phyloP scores from a whole-genome alignment of 805 yeast species.

The Monosporozyma unispora region DNA sequence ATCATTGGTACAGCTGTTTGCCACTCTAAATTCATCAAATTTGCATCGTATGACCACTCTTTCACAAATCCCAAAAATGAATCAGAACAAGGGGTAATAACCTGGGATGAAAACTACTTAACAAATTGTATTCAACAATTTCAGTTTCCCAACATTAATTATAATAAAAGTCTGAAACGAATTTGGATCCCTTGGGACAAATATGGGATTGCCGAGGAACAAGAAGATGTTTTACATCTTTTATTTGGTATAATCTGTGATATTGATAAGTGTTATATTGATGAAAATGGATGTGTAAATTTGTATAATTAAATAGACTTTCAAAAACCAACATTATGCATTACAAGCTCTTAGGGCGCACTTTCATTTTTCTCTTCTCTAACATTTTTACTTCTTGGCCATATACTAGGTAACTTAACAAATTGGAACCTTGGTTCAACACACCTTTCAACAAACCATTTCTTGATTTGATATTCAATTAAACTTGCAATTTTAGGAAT shows the following conservation, averaged over 20 bases:
- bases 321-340: neutral
- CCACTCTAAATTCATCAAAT: conserved; percentile 41
- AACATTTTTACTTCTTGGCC: conserved; percentile 65
- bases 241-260: conserved; percentile 11
- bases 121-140: neutral
- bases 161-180: conserved; percentile 5
- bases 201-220: conserved; percentile 28
- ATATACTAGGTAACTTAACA: conserved; percentile 71
- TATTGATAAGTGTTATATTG: conserved; percentile 8
- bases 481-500: conserved; percentile 85
- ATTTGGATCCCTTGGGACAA: conserved; percentile 40
- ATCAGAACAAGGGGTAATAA: neutral
- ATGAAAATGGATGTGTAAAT: conserved; percentile 11
- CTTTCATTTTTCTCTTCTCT: conserved; percentile 31
- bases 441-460: conserved; percentile 88
- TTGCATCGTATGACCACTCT: conserved; percentile 3
- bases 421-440: conserved; percentile 91
- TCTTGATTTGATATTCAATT: conserved; percentile 70
- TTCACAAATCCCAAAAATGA: neutral
- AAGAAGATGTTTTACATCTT: conserved; percentile 10
- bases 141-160: conserved; percentile 5
- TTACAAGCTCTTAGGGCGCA: too few relatives aligned
- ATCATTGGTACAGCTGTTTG: conserved; percentile 47
- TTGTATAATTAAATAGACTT: conserved; percentile 3
- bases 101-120: too few relatives aligned